Conservation (phyloP, 148 eudicot species). For the Vaccinium myrtillus region DNA sequence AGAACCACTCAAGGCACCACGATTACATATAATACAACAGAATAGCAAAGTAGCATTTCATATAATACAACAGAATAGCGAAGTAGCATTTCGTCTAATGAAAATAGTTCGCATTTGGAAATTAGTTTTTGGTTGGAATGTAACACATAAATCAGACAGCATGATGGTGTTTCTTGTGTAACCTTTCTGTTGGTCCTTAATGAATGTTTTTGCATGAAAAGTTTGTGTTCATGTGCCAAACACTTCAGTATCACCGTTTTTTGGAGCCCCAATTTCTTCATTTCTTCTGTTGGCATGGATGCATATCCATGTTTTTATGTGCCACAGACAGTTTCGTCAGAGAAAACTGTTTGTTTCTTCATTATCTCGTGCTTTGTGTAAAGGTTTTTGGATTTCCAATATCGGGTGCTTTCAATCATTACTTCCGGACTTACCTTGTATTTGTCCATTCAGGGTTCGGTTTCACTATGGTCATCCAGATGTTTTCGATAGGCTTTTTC, state of each 20-base stretch:
- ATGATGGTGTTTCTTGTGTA: background rate
- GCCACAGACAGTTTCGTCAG: background rate
- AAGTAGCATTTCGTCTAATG: background rate
- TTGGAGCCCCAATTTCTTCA: background rate
- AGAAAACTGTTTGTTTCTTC: background rate
- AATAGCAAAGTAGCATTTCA: background rate
- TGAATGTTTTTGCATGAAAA: background rate
- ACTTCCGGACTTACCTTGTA: background rate
- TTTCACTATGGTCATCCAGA: slow-evolving; percentile 99
- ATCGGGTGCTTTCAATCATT: background rate
- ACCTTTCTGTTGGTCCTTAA: background rate
- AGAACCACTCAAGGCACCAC: background rate
- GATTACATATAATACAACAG: background rate
- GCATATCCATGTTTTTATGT: background rate
- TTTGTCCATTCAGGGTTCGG: slow-evolving; percentile 64
- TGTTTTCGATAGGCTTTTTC: slow-evolving; percentile 94
- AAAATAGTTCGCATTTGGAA: background rate
- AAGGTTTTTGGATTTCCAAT: background rate
- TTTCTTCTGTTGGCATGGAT: background rate
- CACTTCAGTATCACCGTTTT: background rate
- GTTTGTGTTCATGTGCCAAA: background rate
- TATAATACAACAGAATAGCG: background rate
- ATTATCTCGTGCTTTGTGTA: background rate
- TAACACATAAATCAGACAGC: background rate
- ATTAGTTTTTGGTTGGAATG: slow-evolving; percentile 4